Evolutionary conservation across 306 rosid genomes (phyloP), one percentile per base, ranked within the genome.

Genomic region (Sicyos edulis): DNA sequence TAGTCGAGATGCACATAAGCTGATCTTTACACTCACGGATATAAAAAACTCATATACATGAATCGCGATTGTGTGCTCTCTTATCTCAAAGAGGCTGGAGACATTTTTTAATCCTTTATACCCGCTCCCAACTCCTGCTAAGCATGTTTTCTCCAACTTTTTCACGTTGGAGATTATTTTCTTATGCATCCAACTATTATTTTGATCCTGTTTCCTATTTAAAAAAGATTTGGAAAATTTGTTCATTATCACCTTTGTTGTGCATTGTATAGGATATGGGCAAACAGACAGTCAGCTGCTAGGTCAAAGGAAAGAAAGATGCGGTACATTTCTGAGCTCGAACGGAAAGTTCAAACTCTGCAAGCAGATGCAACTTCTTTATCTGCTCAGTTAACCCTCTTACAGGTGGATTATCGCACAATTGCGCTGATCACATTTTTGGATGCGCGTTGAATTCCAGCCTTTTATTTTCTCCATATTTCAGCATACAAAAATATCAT

Each of bases 241-340:
- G 49, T 62, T 40, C 7, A 6, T 16, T 2, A n/a, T 77, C 21
- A 13, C 42, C 73, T 55, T 77, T 75, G 44, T 44, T 79, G 57
- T 17, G 29, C 50, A 82, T 59, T 5, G 42, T 24, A 80, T 79
- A 92, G 97, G 91, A 89, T 92, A 63, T 92, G 97, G 97, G 97
- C 97, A 59, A 92, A 92, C 59, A 89, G 97, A 81, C 97, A 92
- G 84, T 92, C 97, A 55, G 97, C 97, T 76, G 95, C 97, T 7
- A 89, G 97, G 80, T 92, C 97, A 69, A 92, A 92, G 79, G 97
- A 92, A 84, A 88, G 97, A 86, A 92, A 92, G 88, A 92, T 88
- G 97, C 86, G 97, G 29, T 88, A 92, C 83, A 92, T 92, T 78
- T 83, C 86, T 15, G 96, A 92, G 86, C 96, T 92, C 73, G 97